Base-by-base conservation (phyloP, 148 eudicot species). In the Diospyros lotus region DNA sequence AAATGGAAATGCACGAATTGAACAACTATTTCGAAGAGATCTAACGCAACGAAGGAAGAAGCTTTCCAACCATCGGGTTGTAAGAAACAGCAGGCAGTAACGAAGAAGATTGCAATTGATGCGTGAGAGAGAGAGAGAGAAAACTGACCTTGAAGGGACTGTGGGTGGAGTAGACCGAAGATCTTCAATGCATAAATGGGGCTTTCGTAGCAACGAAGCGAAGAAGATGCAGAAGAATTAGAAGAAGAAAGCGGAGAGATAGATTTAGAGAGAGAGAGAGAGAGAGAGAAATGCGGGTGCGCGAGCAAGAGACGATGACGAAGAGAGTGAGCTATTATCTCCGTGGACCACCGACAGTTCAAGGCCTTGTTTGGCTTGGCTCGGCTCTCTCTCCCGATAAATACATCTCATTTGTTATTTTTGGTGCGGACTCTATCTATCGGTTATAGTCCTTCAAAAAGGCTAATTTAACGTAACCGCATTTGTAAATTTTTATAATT, bases 171-270 rank as follows among this genome's bases (percentile, higher is more conserved):
- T 74, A 77, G 79, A 77, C 71, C 69, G 42, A 42, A 68, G 44
- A 53, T 69, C 72, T 70, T 60, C 74, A 77, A 53, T 17, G 62
- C 73, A 70, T 54, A 28, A 45, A 59, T 50, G 60, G 52, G 50
- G 28, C 28, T 76, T 72, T 79, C 87, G 82, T 79, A 80, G 78
- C 9, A 73, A 67, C 69, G 50, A 87, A 83, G 90, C 61, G 86
- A 82, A 65, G 54, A 68, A 52, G 62, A 78, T 60, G 48, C 71
- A 67, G 71, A 28, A 46, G 15, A 38, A 18, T 5, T 9, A 58
- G 17, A 68, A 39, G 53, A 50, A 54, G 66, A 81, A 78, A 44
- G 44, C 52, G 17, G 76, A 4, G 66, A 58, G 70, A 62, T 72
- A 15, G 50, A 54, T 77, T 44, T 73, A 51, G 76, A 73, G 67